Evolutionary conservation across 202 grass and related monocot genomes (phyloP).

Genomic region (Brachypodium distachyon): DNA sequence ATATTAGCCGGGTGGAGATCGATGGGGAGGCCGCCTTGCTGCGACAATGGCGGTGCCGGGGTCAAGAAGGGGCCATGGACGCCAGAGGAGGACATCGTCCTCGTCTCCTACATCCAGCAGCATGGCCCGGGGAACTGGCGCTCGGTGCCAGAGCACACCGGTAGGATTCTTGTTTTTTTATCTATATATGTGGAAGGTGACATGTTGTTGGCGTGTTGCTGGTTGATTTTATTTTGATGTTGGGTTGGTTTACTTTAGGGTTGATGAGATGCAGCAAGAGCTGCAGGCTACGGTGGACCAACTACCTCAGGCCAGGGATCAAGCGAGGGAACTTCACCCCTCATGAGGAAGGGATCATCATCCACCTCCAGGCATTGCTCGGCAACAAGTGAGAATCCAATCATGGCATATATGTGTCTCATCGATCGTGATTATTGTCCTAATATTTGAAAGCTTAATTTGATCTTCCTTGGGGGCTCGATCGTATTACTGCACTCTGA

Average conservation of each 20-base stretch:
- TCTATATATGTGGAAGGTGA: background rate
- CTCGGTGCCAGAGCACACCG: conserved; percentile 57
- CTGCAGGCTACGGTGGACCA: conserved; percentile 76
- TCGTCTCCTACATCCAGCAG: conserved; percentile 86
- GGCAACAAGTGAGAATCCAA: conserved; percentile 57
- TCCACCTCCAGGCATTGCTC: conserved; percentile 76
- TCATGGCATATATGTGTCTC: background rate
- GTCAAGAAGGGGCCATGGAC: conserved; percentile 90
- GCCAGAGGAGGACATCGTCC: conserved; percentile 71
- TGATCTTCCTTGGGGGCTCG: background rate
- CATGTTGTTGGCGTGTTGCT: background rate
- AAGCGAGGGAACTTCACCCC: conserved; percentile 67
- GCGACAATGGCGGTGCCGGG: conserved; percentile 43
- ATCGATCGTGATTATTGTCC: background rate
- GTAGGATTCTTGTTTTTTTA: conserved; percentile 7
- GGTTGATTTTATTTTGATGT: no score
- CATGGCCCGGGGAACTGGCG: conserved; percentile 83
- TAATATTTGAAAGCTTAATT: background rate
- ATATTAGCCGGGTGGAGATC: background rate
- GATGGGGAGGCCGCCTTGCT: conserved; percentile 82
- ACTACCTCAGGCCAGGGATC: conserved; percentile 64
- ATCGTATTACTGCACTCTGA: no score
- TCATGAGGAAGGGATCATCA: conserved; percentile 69
- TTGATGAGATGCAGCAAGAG: conserved; percentile 93
- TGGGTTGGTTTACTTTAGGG: conserved; percentile 17